Conservation (phyloP, 1,284 basidiomycete species). For the Ganoderma sinense region DNA sequence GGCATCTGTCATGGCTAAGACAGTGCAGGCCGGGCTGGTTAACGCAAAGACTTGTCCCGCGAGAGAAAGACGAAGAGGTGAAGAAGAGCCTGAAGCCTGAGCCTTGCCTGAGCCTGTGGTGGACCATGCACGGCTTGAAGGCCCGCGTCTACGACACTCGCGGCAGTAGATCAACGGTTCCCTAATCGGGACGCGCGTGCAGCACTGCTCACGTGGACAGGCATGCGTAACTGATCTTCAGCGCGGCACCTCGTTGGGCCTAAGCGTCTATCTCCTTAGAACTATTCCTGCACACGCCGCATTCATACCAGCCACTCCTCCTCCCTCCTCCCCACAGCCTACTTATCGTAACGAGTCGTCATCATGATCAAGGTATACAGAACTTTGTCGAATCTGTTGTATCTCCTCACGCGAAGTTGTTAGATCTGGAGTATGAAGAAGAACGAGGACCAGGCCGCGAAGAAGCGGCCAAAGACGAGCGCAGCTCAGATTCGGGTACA, state of each 20-base stretch:
- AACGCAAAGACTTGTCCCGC: neutral
- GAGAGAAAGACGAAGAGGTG: constrained; percentile 8
- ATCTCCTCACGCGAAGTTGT: neutral
- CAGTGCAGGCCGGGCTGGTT: neutral
- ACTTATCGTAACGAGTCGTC: constrained; percentile 10
- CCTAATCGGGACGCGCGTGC: constrained; percentile 15
- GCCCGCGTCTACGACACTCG: neutral
- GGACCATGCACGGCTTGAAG: neutral
- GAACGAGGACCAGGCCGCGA: constrained; percentile 91
- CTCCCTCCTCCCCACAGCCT: constrained; percentile 15
- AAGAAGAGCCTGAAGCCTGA: too few species aligned
- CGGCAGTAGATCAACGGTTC: constrained; percentile 15
- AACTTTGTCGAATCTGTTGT: neutral
- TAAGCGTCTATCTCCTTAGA: constrained; percentile 20
- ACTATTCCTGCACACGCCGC: constrained; percentile 27
- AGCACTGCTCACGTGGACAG: constrained; percentile 18
- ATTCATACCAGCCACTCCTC: constrained; percentile 18
- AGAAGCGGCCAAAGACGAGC: constrained; percentile 97
- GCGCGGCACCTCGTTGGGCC: too few species aligned
- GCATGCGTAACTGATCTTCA: too few species aligned
- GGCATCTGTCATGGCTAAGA: constrained; percentile 38
- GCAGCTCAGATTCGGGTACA: constrained; percentile 98
- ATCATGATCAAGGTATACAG: constrained; percentile 63
- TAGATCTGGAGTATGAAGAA: constrained; percentile 99
- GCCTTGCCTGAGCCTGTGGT: too few species aligned